Percentiles rank a stretch among this genome's conserved stretches.
phyloP scores from a whole-genome alignment of 495 filamentous ascomycete species.

The Aspergillus ellipticus region DNA sequence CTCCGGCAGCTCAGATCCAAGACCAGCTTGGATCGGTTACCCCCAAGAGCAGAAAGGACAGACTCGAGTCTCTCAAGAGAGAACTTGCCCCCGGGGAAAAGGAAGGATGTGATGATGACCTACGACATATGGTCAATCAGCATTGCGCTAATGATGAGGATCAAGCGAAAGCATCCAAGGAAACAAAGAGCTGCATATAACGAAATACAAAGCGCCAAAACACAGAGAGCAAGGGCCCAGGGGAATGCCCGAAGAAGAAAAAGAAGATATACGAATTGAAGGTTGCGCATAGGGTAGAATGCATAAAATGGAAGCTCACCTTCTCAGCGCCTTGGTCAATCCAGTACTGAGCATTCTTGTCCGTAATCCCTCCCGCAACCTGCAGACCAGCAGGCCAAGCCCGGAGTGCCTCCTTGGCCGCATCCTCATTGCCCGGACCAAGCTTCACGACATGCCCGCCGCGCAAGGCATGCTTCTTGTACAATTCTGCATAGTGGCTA shows the following conservation, averaged over 20 bases:
- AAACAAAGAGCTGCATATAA: no score
- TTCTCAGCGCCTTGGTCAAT: slow-evolving; percentile 85
- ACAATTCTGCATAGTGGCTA: slow-evolving; percentile 73
- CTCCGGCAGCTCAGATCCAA: slow-evolving; percentile 89
- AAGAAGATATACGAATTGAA: background rate
- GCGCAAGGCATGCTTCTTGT: slow-evolving; percentile 63
- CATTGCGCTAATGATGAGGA: background rate
- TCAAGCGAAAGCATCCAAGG: no score
- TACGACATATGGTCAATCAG: slow-evolving; percentile 34
- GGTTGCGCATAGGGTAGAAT: background rate
- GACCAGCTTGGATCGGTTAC: slow-evolving; percentile 77
- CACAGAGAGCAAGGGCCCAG: background rate
- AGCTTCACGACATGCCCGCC: slow-evolving; percentile 97
- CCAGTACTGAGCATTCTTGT: slow-evolving; percentile 79
- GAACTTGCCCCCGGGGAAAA: slow-evolving; percentile 83
- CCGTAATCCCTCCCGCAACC: slow-evolving; percentile 87
- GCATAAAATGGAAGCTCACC: slow-evolving; percentile 46
- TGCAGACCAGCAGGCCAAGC: slow-evolving; percentile 78
- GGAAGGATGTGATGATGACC: slow-evolving; percentile 85
- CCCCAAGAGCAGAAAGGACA: slow-evolving; percentile 65
- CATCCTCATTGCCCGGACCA: slow-evolving; percentile 77
- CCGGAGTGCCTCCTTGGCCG: slow-evolving; percentile 68
- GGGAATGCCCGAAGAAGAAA: background rate
- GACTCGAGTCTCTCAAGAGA: slow-evolving; percentile 66
- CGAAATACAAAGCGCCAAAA: no score